Conservation (phyloP, 345 rosid genomes). For the Rhizophora apiculata region DNA sequence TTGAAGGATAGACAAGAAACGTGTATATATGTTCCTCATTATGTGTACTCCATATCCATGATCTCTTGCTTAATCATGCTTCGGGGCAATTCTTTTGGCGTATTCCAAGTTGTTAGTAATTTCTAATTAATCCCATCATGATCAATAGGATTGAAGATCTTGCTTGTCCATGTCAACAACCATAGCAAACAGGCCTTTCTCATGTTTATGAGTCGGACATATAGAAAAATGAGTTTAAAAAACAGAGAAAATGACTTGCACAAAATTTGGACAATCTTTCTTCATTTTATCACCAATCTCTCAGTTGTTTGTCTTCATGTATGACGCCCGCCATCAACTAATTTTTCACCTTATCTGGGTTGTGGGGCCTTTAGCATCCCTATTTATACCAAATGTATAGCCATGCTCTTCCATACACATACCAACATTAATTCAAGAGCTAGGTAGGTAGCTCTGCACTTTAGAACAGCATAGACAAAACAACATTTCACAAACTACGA, state of each 20-base stretch:
- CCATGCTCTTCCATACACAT: slow-evolving; percentile 23
- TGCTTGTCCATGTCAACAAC: slow-evolving; percentile 24
- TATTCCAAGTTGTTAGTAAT: background rate
- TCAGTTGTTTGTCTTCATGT: slow-evolving; percentile 30
- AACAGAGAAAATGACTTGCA: background rate
- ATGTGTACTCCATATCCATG: background rate
- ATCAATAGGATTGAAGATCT: background rate
- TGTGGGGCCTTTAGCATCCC: slow-evolving; percentile 29
- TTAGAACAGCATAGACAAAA: background rate
- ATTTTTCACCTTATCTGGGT: slow-evolving; percentile 27
- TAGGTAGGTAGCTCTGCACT: background rate
- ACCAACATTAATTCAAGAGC: slow-evolving; percentile 5
- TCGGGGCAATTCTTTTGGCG: background rate
- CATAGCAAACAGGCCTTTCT: slow-evolving; percentile 18
- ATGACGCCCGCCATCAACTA: slow-evolving; percentile 39
- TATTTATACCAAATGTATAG: slow-evolving; percentile 38
- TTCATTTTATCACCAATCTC: slow-evolving; percentile 10
- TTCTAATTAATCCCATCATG: background rate
- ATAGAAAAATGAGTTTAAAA: background rate
- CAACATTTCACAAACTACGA: background rate
- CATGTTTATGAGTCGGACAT: background rate
- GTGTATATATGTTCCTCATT: background rate
- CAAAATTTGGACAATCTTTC: slow-evolving; percentile 10
- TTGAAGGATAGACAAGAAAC: too few species aligned
- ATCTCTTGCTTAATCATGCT: background rate